Evolutionary conservation across 1,284 basidiomycete species (phyloP).

Genomic region (Cutaneotrichosporon cutaneum): DNA sequence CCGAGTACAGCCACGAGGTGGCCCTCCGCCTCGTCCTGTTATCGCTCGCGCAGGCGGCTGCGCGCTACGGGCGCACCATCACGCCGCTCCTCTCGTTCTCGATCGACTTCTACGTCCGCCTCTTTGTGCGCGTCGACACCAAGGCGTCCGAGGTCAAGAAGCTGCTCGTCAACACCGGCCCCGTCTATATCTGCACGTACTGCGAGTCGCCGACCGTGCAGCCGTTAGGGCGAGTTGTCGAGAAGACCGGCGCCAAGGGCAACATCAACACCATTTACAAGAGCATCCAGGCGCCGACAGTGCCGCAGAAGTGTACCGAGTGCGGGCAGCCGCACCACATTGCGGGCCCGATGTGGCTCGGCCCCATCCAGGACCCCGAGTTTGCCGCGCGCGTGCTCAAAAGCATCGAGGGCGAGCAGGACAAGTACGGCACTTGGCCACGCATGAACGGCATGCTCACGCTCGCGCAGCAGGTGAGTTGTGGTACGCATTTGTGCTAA

Average conservation of each 20-base stretch:
- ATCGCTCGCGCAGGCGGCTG: slow-evolving; percentile 78
- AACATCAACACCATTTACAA: slow-evolving; percentile 65
- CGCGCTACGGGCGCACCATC: slow-evolving; percentile 88
- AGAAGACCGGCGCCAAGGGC: slow-evolving; percentile 57
- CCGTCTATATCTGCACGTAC: slow-evolving; percentile 74
- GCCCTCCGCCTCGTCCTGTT: slow-evolving; percentile 87
- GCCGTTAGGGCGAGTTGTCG: slow-evolving; percentile 68
- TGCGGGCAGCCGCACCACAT: slow-evolving; percentile 77
- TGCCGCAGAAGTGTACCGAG: slow-evolving; percentile 67
- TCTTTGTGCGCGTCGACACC: slow-evolving; percentile 79
- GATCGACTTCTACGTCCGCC: slow-evolving; percentile 95
- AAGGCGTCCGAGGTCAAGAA: slow-evolving; percentile 86
- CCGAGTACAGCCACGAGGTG: slow-evolving; percentile 92
- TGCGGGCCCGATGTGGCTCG: slow-evolving; percentile 96
- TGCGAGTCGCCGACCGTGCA: slow-evolving; percentile 80
- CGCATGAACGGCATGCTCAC: slow-evolving; percentile 96
- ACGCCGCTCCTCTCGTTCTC: slow-evolving; percentile 88
- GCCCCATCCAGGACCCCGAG: slow-evolving; percentile 71
- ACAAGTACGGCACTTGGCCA: slow-evolving; percentile 71
- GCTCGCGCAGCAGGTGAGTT: slow-evolving; percentile 74
- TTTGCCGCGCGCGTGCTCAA: slow-evolving; percentile 76
- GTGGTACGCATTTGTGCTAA: neutral
- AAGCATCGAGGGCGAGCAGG: slow-evolving; percentile 61
- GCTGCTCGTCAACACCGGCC: slow-evolving; percentile 56
- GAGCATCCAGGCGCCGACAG: slow-evolving; percentile 66